These are phyloP conservation scores for Cucumis cinereus DNA, from an alignment of 306 rosid genomes.

Conservation along the genomic window DNA sequence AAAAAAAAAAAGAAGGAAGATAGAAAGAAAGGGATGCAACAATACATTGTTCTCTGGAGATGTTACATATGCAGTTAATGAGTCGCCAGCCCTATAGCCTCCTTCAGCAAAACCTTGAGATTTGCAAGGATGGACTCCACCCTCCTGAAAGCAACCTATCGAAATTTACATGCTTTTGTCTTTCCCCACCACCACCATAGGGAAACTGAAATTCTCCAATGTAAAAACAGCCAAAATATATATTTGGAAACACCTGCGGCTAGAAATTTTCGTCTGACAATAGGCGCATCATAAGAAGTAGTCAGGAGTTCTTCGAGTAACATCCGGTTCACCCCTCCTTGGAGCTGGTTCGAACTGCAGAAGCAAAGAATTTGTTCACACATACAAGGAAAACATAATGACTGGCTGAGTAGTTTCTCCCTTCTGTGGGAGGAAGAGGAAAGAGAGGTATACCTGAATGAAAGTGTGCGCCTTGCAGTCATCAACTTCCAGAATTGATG, in stretches of 20 bases:
- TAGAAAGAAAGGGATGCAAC: not conserved
- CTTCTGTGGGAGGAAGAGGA: not conserved
- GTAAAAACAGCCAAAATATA: conserved; percentile 2
- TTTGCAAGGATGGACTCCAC: not conserved
- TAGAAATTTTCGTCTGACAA: not conserved
- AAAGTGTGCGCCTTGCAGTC: conserved; percentile 94
- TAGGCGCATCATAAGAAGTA: conserved; percentile 56
- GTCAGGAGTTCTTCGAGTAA: conserved; percentile 87
- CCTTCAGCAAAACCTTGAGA: conserved; percentile 1
- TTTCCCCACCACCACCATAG: not conserved
- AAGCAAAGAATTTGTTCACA: not conserved
- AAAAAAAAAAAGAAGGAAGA: no score
- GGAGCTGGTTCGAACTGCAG: conserved; percentile 96
- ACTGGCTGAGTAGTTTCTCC: not conserved
- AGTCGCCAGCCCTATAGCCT: conserved; percentile 6
- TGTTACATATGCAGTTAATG: conserved; percentile 12
- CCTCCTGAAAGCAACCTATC: conserved; percentile 4
- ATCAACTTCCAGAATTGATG: conserved; percentile 87
- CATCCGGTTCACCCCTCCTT: conserved; percentile 97
- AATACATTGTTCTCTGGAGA: conserved; percentile 6
- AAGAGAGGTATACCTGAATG: conserved; percentile 51
- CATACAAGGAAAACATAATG: not conserved
- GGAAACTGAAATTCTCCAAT: conserved; percentile 8
- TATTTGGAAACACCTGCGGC: not conserved
- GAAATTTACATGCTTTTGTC: conserved; percentile 2